Evolutionary conservation across 306 rosid species (phyloP).

Genomic region (Fagus crenata): DNA sequence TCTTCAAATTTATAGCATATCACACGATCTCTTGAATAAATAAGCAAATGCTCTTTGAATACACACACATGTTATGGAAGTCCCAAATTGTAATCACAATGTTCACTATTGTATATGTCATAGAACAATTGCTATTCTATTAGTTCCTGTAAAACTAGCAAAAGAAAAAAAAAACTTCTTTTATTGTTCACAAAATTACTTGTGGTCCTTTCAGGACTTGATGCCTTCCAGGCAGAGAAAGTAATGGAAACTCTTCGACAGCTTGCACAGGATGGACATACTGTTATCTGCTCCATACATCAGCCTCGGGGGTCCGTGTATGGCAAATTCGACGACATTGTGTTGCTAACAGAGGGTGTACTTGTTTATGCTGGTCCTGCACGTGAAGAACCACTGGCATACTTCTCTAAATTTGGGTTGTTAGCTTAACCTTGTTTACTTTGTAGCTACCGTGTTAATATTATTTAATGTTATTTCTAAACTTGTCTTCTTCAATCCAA

Average conservation of each 20-base stretch:
- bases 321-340: constrained; percentile 76
- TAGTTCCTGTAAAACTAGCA: not conserved
- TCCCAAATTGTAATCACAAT: not conserved
- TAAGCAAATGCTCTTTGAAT: not conserved
- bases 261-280: constrained; percentile 92
- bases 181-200: constrained; percentile 26
- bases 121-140: not conserved
- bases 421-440: constrained; percentile 37
- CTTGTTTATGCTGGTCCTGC: constrained; percentile 95
- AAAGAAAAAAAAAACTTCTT: not conserved
- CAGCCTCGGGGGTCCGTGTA: constrained; percentile 95
- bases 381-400: constrained; percentile 57
- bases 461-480: not conserved
- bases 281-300: constrained; percentile 92
- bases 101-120: not conserved
- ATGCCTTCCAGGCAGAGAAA: constrained; percentile 96
- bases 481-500: too few species aligned
- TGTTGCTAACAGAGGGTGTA: constrained; percentile 83
- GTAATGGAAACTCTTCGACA: constrained; percentile 84
- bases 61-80: not conserved
- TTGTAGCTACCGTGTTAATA: not conserved
- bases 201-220: constrained; percentile 67
- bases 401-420: constrained; percentile 85
- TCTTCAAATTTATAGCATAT: not conserved
- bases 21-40: not conserved